Evolutionary conservation across 345 rosid genomes (phyloP).

Genomic region (Brassica napus): DNA sequence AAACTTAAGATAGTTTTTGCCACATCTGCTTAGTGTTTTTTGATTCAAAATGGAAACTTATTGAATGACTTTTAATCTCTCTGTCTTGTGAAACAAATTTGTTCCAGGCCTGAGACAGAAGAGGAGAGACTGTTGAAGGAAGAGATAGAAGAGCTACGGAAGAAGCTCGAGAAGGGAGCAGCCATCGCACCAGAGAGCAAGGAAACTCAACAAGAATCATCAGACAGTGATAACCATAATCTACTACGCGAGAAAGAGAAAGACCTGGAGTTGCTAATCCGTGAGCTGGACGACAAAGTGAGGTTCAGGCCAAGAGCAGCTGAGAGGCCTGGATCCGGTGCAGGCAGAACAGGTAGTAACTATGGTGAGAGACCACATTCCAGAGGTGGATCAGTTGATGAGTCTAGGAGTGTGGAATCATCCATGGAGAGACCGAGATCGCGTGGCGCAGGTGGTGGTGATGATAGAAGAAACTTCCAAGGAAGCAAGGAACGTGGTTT

Average conservation of each 20-base stretch:
- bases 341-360: slow-evolving; percentile 54
- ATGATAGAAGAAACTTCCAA: slow-evolving; percentile 75
- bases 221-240: slow-evolving; percentile 41
- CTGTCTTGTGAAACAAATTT: background rate
- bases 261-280: slow-evolving; percentile 60
- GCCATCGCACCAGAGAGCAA: slow-evolving; percentile 29
- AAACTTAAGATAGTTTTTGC: too few species aligned
- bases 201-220: slow-evolving; percentile 46
- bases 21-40: too few species aligned
- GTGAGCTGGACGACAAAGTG: slow-evolving; percentile 75
- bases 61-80: background rate
- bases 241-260: slow-evolving; percentile 63
- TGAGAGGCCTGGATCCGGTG: slow-evolving; percentile 69
- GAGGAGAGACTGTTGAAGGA: slow-evolving; percentile 73
- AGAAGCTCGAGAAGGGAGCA: slow-evolving; percentile 51
- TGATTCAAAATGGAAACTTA: too few species aligned
- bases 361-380: slow-evolving; percentile 81
- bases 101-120: slow-evolving; percentile 81
- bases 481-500: slow-evolving; percentile 86
- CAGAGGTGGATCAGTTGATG: slow-evolving; percentile 77
- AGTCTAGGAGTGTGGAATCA: slow-evolving; percentile 58
- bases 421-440: slow-evolving; percentile 78
- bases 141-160: slow-evolving; percentile 59
- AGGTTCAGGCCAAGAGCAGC: slow-evolving; percentile 71
- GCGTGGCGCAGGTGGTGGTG: slow-evolving; percentile 64